These are phyloP conservation scores for Hysterium pulicare DNA, from an alignment of 2,329 filamentous ascomycete genomes.

Conservation along the genomic window DNA sequence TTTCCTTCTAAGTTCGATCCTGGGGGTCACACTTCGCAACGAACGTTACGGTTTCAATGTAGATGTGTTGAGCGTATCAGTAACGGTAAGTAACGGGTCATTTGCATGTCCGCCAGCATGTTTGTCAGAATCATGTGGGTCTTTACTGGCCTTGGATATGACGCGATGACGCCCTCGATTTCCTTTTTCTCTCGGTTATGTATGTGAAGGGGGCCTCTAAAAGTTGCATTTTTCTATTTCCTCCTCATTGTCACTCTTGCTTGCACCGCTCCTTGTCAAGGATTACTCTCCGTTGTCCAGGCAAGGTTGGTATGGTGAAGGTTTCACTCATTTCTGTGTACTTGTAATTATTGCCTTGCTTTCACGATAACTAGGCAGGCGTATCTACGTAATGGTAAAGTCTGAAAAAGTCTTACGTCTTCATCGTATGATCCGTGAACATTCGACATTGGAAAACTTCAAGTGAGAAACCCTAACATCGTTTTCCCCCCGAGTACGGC, in stretches of 20 bases:
- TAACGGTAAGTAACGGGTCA: not conserved
- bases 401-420: too few relatives aligned
- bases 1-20: constrained; percentile 62
- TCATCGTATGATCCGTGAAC: too few relatives aligned
- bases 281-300: too few relatives aligned
- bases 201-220: not conserved
- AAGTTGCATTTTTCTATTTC: not conserved
- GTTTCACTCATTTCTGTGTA: too few relatives aligned
- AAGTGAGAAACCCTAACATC: too few relatives aligned
- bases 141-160: not conserved
- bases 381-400: too few relatives aligned
- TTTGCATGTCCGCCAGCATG: not conserved
- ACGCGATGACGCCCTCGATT: not conserved
- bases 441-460: too few relatives aligned
- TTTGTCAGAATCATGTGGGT: too few relatives aligned
- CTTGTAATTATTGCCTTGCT: too few relatives aligned
- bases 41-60: not conserved
- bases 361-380: too few relatives aligned
- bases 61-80: not conserved
- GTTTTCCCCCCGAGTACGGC: too few relatives aligned
- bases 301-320: too few relatives aligned
- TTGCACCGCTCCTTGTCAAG: constrained; percentile 3
- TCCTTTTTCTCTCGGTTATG: not conserved
- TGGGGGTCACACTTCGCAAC: not conserved
- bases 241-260: not conserved